phyloP scores from a whole-genome alignment of 371 early-diverging fungal genomes.

The Apophysomyces sp. region DNA sequence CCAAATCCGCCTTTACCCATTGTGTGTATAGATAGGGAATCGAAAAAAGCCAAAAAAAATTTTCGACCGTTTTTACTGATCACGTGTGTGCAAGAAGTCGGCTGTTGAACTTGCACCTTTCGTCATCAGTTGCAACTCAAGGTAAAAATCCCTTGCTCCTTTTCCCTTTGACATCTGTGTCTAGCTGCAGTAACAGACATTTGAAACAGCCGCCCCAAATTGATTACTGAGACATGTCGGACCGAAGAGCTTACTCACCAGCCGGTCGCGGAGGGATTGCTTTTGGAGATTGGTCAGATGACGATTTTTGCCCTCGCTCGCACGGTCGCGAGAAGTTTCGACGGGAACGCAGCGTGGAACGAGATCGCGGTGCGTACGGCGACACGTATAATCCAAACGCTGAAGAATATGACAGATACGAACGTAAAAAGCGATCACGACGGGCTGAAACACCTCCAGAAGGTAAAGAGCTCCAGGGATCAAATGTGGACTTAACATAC shows the following conservation, averaged over 20 bases:
- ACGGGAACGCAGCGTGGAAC: constrained; percentile 70
- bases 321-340: constrained; percentile 70
- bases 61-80: background rate
- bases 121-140: too few species aligned
- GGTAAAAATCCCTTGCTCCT: background rate
- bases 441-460: constrained; percentile 50
- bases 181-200: constrained; percentile 2
- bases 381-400: constrained; percentile 35
- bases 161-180: background rate
- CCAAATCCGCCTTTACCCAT: constrained; percentile 53
- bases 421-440: constrained; percentile 40
- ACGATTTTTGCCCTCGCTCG: constrained; percentile 45
- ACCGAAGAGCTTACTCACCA: constrained; percentile 26
- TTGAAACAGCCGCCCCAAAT: constrained; percentile 5
- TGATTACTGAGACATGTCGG: constrained; percentile 15
- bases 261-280: constrained; percentile 17
- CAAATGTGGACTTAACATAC: background rate
- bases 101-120: too few species aligned
- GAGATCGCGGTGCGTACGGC: constrained; percentile 53
- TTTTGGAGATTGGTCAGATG: constrained; percentile 55
- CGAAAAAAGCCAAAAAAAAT: background rate
- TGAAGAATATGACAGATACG: constrained; percentile 56
- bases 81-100: too few species aligned
- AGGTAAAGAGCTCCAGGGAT: constrained; percentile 24
- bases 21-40: background rate